These are phyloP conservation scores for Euphorbia celastroides DNA, from an alignment of 441 rosid genomes.

Conservation along the genomic window DNA sequence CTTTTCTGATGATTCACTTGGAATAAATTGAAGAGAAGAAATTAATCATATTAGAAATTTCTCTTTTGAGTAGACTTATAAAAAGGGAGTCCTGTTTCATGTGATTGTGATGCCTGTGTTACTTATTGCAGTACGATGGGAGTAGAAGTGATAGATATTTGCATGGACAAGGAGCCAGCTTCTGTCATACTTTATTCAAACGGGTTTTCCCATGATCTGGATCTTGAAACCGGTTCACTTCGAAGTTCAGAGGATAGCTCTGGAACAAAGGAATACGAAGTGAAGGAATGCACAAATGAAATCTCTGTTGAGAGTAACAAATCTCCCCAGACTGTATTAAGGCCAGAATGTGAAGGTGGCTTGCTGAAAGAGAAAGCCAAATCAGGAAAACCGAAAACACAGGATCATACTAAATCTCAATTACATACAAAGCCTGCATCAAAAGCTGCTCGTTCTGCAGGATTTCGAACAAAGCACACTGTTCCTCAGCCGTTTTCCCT, in stretches of 20 bases:
- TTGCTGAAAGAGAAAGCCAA: slow-evolving; percentile 27
- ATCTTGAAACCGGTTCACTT: slow-evolving; percentile 36
- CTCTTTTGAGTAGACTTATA: slow-evolving; percentile 5
- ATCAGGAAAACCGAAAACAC: slow-evolving; percentile 26
- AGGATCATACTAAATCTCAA: slow-evolving; percentile 27
- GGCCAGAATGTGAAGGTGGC: slow-evolving; percentile 27
- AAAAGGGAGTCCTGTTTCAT: neutral
- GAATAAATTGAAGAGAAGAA: neutral
- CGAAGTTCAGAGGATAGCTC: slow-evolving; percentile 44
- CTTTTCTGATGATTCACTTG: neutral
- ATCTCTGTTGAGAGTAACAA: slow-evolving; percentile 34
- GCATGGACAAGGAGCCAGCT: slow-evolving; percentile 86
- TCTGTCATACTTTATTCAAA: slow-evolving; percentile 44
- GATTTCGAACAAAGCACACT: slow-evolving; percentile 57
- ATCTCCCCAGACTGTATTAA: slow-evolving; percentile 20
- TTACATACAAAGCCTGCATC: slow-evolving; percentile 36
- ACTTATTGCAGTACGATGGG: slow-evolving; percentile 45
- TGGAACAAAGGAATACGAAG: slow-evolving; percentile 66
- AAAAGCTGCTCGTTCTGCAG: slow-evolving; percentile 32
- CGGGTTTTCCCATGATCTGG: slow-evolving; percentile 38
- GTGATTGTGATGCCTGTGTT: slow-evolving; percentile 12
- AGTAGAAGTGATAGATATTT: slow-evolving; percentile 56
- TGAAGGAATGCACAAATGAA: slow-evolving; percentile 79
- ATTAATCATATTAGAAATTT: neutral
- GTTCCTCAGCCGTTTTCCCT: slow-evolving; percentile 91